A percentile compares a stretch with the other conserved stretches of the same genome.
phyloP scores from a whole-genome alignment of 306 rosid species.

The Bauhinia variegata region DNA sequence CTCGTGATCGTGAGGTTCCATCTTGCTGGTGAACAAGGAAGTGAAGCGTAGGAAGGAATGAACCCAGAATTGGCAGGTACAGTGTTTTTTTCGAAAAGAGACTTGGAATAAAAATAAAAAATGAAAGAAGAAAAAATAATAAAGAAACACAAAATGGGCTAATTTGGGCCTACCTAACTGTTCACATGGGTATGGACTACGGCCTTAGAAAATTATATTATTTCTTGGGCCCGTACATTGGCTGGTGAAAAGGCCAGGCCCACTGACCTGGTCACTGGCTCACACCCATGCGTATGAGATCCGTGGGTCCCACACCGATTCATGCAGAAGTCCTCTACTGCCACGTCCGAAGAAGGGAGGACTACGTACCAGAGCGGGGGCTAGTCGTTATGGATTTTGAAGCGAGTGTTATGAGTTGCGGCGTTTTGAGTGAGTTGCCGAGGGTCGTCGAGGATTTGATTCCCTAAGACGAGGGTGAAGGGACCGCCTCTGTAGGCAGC shows the following conservation, averaged over 20 bases:
- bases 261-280: slow-evolving; percentile 39
- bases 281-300: slow-evolving; percentile 21
- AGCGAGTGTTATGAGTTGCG: slow-evolving; percentile 26
- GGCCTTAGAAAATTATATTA: no score
- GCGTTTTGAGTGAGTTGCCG: slow-evolving; percentile 30
- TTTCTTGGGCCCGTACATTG: slow-evolving; percentile 34
- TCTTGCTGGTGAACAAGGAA: no score
- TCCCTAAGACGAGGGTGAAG: slow-evolving; percentile 30
- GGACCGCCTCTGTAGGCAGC: slow-evolving; percentile 26
- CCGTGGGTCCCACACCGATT: slow-evolving; percentile 38
- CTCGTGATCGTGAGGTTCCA: no score
- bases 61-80: background rate
- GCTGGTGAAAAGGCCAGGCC: slow-evolving; percentile 38
- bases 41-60: no score
- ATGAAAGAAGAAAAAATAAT: no score
- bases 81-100: no score
- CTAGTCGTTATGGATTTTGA: background rate
- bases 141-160: no score
- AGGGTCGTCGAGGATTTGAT: slow-evolving; percentile 31
- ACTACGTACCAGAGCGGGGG: background rate
- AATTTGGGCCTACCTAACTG: no score
- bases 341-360: slow-evolving; percentile 33
- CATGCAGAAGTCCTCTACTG: slow-evolving; percentile 39
- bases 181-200: no score
- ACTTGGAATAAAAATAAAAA: no score